Evolutionary conservation across 2,329 filamentous ascomycete species (phyloP).

Genomic region (Exophiala oligosperma): DNA sequence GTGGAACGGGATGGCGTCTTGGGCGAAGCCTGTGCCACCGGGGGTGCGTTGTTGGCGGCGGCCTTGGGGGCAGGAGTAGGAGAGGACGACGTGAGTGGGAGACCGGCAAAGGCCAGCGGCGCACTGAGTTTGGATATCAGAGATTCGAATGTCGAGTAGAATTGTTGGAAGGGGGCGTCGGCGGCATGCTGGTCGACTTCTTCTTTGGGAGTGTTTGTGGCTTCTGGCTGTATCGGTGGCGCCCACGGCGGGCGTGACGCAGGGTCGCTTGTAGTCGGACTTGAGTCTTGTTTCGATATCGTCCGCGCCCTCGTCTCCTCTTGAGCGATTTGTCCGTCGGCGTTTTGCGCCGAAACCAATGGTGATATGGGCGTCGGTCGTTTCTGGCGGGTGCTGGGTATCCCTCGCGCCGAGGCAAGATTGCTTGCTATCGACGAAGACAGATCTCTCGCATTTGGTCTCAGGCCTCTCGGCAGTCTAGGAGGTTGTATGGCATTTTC

Average conservation of each 20-base stretch:
- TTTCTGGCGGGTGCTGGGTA: slow-evolving; percentile 50
- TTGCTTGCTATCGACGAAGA: slow-evolving; percentile 87
- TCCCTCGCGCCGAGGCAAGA: slow-evolving; percentile 80
- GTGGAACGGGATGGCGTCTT: slow-evolving; percentile 12
- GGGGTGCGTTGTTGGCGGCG: background rate
- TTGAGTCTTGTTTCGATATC: slow-evolving; percentile 7
- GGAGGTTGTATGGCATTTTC: slow-evolving; percentile 41
- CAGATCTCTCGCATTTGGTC: slow-evolving; percentile 63
- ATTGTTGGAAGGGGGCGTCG: slow-evolving; percentile 83
- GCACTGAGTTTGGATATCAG: slow-evolving; percentile 87
- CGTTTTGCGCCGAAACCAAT: slow-evolving; percentile 71
- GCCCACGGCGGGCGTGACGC: slow-evolving; percentile 25
- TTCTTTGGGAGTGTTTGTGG: slow-evolving; percentile 34
- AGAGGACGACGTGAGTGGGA: slow-evolving; percentile 65
- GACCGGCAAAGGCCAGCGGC: slow-evolving; percentile 86
- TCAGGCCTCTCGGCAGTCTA: slow-evolving; percentile 40
- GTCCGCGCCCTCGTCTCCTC: slow-evolving; percentile 14
- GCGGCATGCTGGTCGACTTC: slow-evolving; percentile 33
- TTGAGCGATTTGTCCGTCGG: slow-evolving; percentile 67
- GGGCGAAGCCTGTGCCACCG: slow-evolving; percentile 7
- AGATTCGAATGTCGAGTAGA: slow-evolving; percentile 88
- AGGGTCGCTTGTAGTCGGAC: slow-evolving; percentile 10
- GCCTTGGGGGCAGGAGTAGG: slow-evolving; percentile 18
- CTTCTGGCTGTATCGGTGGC: slow-evolving; percentile 32
- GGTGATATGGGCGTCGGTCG: slow-evolving; percentile 68